Evolutionary conservation across 345 rosid species (phyloP).

Genomic region (Clausena lansium): DNA sequence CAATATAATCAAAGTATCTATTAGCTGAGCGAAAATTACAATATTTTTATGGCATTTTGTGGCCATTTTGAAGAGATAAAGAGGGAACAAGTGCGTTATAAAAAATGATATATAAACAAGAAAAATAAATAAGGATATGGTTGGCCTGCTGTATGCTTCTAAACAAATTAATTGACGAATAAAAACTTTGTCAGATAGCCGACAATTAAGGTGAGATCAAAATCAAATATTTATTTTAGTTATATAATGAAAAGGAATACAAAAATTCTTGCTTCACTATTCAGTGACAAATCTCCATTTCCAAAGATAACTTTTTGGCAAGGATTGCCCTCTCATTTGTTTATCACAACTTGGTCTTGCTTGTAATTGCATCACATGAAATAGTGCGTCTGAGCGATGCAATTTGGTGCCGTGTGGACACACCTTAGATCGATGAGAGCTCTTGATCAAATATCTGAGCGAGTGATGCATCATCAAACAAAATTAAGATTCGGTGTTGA

Average conservation of each 20-base stretch:
- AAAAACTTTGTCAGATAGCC: constrained; percentile 11
- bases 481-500: too few relatives aligned
- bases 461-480: too few relatives aligned
- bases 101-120: background rate
- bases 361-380: background rate
- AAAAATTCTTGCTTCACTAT: constrained; percentile 17
- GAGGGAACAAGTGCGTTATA: background rate
- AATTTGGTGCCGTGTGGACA: background rate
- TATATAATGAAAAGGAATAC: constrained; percentile 2
- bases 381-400: background rate
- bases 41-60: background rate
- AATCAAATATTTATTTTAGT: background rate
- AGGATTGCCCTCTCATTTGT: background rate
- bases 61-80: background rate
- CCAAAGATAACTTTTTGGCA: constrained; percentile 18
- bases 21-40: background rate
- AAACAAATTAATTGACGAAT: background rate
- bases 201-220: constrained; percentile 2
- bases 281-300: constrained; percentile 27
- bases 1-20: background rate
- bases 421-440: background rate
- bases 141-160: constrained; percentile 13
- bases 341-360: background rate
- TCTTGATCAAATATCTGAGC: background rate
- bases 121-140: background rate